Evolutionary conservation across 2,329 filamentous ascomycete species (phyloP).

Genomic region (Cordyceps fumosorosea): DNA sequence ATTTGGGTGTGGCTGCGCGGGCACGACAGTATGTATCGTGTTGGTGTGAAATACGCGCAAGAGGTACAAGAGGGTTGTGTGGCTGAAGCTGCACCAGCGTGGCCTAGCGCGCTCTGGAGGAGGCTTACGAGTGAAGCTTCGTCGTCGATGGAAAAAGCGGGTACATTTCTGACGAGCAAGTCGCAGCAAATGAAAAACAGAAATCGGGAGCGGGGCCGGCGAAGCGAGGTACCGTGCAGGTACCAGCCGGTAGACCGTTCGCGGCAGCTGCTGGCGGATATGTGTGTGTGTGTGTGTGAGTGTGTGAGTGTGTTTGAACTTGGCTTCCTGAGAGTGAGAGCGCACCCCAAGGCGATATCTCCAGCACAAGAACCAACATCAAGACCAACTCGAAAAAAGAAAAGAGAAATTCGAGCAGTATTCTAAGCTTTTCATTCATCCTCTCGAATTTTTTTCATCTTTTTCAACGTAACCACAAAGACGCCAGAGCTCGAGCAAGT

Average conservation of each 20-base stretch:
- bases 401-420: background rate
- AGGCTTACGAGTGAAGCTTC: background rate
- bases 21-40: background rate
- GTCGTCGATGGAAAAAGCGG: background rate
- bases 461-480: background rate
- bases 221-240: background rate
- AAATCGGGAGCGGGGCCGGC: background rate
- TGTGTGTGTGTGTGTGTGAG: background rate
- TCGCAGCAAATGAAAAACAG: background rate
- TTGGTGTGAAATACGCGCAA: background rate
- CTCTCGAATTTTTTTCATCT: background rate
- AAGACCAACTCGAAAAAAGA: background rate
- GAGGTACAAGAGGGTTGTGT: background rate
- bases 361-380: background rate
- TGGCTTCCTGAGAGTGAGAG: background rate
- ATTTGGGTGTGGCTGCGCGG: background rate
- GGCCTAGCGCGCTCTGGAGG: background rate
- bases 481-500: background rate
- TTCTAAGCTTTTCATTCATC: background rate
- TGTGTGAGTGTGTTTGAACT: background rate
- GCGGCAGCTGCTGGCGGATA: background rate
- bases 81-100: constrained; percentile 7
- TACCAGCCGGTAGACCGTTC: constrained; percentile 1
- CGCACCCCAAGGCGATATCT: background rate
- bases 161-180: background rate